These are phyloP conservation scores for Fremontodendron californicum DNA, from an alignment of 345 rosid genomes.

Conservation along the genomic window DNA sequence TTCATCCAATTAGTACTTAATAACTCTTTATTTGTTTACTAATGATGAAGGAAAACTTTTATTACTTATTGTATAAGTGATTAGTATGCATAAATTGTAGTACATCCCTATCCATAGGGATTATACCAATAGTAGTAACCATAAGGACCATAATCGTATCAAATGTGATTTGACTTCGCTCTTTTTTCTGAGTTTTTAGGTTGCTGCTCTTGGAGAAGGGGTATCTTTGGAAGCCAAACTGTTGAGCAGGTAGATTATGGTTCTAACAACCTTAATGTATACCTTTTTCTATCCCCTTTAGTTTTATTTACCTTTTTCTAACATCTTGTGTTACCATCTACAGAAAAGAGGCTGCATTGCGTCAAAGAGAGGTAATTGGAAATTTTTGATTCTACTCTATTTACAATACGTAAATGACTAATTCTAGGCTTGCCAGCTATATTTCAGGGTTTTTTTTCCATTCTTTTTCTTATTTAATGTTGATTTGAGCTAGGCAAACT, in stretches of 20 bases:
- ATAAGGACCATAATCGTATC: background rate
- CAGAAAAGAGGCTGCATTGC: slow-evolving; percentile 97
- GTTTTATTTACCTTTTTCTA: slow-evolving; percentile 16
- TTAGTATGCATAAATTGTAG: background rate
- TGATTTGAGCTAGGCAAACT: slow-evolving; percentile 1
- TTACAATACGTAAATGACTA: background rate
- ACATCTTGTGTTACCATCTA: slow-evolving; percentile 23
- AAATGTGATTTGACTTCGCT: background rate
- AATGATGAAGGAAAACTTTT: background rate
- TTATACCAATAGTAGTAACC: background rate
- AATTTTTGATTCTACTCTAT: slow-evolving; percentile 1
- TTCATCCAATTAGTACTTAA: too few relatives aligned
- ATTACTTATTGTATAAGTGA: background rate
- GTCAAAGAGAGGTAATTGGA: slow-evolving; percentile 81
- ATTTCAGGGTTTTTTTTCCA: background rate
- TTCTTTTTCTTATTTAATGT: background rate
- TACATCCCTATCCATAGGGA: background rate
- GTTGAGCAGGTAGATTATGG: slow-evolving; percentile 59
- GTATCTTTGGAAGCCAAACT: slow-evolving; percentile 94
- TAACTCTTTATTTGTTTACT: too few relatives aligned
- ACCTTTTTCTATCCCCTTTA: background rate
- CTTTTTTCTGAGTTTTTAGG: slow-evolving; percentile 42
- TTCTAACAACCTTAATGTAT: slow-evolving; percentile 3
- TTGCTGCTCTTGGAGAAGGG: slow-evolving; percentile 92
- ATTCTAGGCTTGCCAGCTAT: background rate